These are phyloP conservation scores for Hirsutella thompsonii DNA, from an alignment of 2,329 filamentous ascomycete species.

Conservation along the genomic window DNA sequence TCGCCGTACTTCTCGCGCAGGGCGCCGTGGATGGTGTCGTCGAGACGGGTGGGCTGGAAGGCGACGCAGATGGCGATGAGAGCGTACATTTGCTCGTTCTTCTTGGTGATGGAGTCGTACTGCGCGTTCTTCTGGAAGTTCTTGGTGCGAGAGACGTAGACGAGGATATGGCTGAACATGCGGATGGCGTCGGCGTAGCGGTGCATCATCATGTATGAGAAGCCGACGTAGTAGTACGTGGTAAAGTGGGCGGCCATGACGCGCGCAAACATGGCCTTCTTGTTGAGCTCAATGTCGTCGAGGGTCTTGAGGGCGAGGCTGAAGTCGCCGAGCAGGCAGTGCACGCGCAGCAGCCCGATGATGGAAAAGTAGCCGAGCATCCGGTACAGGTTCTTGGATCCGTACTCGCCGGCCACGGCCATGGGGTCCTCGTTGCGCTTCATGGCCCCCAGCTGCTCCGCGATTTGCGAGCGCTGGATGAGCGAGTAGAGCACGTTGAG, in stretches of 20 bases:
- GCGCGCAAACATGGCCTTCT: slow-evolving; percentile 99
- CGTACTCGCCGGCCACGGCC: slow-evolving; percentile 87
- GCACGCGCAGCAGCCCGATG: slow-evolving; percentile 89
- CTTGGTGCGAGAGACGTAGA: slow-evolving; percentile 98
- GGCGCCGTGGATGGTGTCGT: slow-evolving; percentile 97
- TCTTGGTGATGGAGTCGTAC: slow-evolving; percentile 98
- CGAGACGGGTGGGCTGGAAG: slow-evolving; percentile 91
- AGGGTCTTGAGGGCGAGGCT: slow-evolving; percentile 96
- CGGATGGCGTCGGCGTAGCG: slow-evolving; percentile 98
- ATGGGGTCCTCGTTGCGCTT: slow-evolving; percentile 86
- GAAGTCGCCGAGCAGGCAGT: slow-evolving; percentile 95
- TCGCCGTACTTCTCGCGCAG: slow-evolving; percentile 98
- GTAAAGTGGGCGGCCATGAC: slow-evolving; percentile 99
- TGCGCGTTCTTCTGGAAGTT: slow-evolving; percentile 99
- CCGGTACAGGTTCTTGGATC: slow-evolving; percentile 84
- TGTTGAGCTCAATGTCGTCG: slow-evolving; percentile 98
- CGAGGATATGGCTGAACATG: slow-evolving; percentile 99
- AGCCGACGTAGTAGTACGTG: slow-evolving; percentile 99
- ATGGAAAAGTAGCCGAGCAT: slow-evolving; percentile 99
- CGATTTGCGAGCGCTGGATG: slow-evolving; percentile 96
- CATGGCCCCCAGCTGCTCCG: slow-evolving; percentile 88
- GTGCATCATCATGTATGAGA: slow-evolving; percentile 99
- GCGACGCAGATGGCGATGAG: slow-evolving; percentile 97
- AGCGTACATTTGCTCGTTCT: slow-evolving; percentile 99
- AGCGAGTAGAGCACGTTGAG: slow-evolving; percentile 98